A percentile compares a stretch with the other conserved stretches of the same genome.
Conservation (phyloP, 2,329 filamentous ascomycete genomes). For the Parastagonospora avenae region DNA sequence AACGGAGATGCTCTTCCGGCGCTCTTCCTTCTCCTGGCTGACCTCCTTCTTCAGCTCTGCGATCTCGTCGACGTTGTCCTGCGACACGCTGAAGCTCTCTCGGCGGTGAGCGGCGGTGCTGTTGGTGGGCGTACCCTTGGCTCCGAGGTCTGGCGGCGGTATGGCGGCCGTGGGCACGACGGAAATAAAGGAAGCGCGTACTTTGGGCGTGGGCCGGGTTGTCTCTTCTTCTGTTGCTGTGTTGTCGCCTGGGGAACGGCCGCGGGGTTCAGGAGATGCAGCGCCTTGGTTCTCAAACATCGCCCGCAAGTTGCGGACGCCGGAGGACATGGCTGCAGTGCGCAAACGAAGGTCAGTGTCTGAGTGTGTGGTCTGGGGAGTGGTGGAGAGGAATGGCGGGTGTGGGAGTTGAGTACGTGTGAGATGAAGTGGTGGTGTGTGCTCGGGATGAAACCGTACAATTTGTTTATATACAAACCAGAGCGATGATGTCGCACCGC, state of each 20-base stretch:
- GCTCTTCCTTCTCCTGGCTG: constrained; percentile 47
- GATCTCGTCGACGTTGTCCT: constrained; percentile 39
- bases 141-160: constrained; percentile 26
- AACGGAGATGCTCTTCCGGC: constrained; percentile 43
- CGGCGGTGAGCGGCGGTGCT: constrained; percentile 41
- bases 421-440: constrained; percentile 34
- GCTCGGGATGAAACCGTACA: constrained; percentile 22
- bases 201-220: constrained; percentile 49
- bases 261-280: constrained; percentile 50
- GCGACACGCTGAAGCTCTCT: constrained; percentile 51
- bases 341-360: constrained; percentile 33
- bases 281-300: constrained; percentile 54
- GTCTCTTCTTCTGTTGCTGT: constrained; percentile 29
- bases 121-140: constrained; percentile 34
- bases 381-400: constrained; percentile 17
- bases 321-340: constrained; percentile 54
- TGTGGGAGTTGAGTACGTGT: constrained; percentile 19
- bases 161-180: constrained; percentile 47
- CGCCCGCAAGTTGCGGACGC: constrained; percentile 56
- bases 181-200: constrained; percentile 56
- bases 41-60: constrained; percentile 49
- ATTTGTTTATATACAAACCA: constrained; percentile 30
- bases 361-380: constrained; percentile 16
- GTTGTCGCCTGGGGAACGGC: constrained; percentile 50
- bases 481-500: constrained; percentile 14